phyloP scores from a whole-genome alignment of 2,329 filamentous ascomycete genomes.

The Diaporthe destruens region DNA sequence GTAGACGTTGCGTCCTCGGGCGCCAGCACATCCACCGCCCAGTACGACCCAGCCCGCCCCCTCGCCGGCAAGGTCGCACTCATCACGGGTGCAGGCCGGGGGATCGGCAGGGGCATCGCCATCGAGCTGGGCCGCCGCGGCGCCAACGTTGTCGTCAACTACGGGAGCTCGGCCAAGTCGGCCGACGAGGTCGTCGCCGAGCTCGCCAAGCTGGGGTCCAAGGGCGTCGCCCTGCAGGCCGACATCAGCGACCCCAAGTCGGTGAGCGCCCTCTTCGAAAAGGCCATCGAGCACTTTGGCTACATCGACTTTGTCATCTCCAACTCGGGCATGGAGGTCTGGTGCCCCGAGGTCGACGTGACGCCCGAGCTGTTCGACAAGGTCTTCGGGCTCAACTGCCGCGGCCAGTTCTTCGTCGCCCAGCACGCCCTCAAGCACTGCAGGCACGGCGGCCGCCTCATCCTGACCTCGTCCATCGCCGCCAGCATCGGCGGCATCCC shows the following conservation, averaged over 20 bases:
- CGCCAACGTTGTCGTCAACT: conserved; percentile 76
- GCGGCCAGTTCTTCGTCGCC: conserved; percentile 82
- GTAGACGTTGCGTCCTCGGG: conserved; percentile 32
- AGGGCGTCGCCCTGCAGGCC: conserved; percentile 71
- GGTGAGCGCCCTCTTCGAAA: conserved; percentile 74
- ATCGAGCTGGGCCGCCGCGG: conserved; percentile 76
- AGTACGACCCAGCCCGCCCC: conserved; percentile 50
- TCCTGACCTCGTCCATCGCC: conserved; percentile 80
- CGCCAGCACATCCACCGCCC: conserved; percentile 35
- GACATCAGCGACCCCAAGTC: conserved; percentile 72
- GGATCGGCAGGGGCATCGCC: conserved; percentile 75
- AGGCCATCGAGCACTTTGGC: conserved; percentile 75
- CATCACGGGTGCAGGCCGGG: conserved; percentile 74
- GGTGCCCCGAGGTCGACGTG: conserved; percentile 78
- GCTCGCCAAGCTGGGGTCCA: conserved; percentile 67
- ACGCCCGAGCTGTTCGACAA: conserved; percentile 78
- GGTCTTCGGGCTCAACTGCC: conserved; percentile 78
- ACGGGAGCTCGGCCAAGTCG: conserved; percentile 65
- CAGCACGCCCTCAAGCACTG: conserved; percentile 81
- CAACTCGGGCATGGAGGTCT: conserved; percentile 79
- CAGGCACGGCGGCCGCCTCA: conserved; percentile 76
- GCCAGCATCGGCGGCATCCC: conserved; percentile 74
- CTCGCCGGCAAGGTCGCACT: conserved; percentile 68
- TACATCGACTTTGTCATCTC: conserved; percentile 79
- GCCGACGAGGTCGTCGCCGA: conserved; percentile 70